Evolutionary conservation across 2,329 filamentous ascomycete species (phyloP), one percentile per base, ranked within the genome.

Genomic region (Sporothrix luriei): DNA sequence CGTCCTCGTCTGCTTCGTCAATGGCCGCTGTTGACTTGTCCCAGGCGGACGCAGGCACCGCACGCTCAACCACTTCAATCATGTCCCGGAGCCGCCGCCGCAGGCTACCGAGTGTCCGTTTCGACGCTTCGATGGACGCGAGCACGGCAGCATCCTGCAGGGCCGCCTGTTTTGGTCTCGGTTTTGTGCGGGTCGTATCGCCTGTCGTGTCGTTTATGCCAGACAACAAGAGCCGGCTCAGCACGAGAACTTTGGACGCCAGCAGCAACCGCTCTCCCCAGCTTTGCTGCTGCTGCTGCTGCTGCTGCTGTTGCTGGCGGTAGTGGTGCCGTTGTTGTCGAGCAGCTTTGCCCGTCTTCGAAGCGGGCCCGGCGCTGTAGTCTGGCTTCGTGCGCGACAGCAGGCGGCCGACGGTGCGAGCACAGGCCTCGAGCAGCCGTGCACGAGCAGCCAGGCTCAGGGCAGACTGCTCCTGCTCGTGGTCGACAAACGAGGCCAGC

Each of bases 151-250:
- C 73, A 7, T 80, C 78, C 10, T 64, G 54, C 9, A 68, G 9
- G 3, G 38, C 48, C 13, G 55, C 48, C n/a, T 55, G 52, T 14
- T 55, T n/a, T 61, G 57, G 29, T 11, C 33, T 52, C 51, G 29
- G 2, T 51, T 24, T 40, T 62, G 21, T 26, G 43, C 14, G 46
- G 26, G 61, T 11, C 7, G 24, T 1, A 14, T 51, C 40, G 43
- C 40, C 21, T 2, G 11, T 4, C n/a, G 14, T 48, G 19, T 55
- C 85, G 4, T 85, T 85, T 9, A 97, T 83, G 69, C 88, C 90
- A 76, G 92, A 94, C 72, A 90, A 84, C 69, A 97, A 80, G 67
- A 96, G 81, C 48, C 93, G 84, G 49, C 90, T 89, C 52, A 97
- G 81, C 14, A 96, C 90, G 61, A 94, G 82, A 1, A 92, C 82